phyloP scores from a whole-genome alignment of 352 stramenopile genomes.

The Phytophthora litchii region DNA sequence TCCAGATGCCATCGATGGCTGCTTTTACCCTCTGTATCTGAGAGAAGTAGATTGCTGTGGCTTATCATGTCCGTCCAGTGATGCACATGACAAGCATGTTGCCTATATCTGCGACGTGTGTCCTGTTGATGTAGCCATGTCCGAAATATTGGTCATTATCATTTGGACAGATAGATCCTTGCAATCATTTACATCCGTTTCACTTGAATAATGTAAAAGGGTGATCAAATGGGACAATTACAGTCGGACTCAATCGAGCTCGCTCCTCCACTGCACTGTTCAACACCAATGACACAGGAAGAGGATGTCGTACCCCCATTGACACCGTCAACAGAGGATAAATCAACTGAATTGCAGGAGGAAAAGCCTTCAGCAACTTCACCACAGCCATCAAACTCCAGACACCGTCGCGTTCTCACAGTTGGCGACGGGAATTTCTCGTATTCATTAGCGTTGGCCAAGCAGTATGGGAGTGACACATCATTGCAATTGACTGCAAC shows the following conservation, averaged over 20 bases:
- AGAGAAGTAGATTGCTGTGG: too few relatives aligned
- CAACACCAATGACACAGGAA: conserved; percentile 11
- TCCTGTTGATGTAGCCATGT: conserved; percentile 8
- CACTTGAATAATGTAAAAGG: neutral
- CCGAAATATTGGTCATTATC: neutral
- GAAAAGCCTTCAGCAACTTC: neutral
- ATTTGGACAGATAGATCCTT: neutral
- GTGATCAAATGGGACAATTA: neutral
- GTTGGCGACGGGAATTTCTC: conserved; percentile 95
- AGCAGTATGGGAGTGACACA: conserved; percentile 17
- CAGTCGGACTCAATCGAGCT: neutral
- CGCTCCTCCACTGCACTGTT: conserved; percentile 11
- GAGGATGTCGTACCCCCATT: neutral
- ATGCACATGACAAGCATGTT: neutral
- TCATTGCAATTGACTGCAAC: conserved; percentile 46
- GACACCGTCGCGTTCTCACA: conserved; percentile 60
- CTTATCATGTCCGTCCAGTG: too few relatives aligned
- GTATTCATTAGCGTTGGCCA: conserved; percentile 86
- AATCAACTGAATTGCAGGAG: neutral
- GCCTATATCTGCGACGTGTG: conserved; percentile 3
- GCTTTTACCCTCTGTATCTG: too few relatives aligned
- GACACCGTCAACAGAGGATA: neutral
- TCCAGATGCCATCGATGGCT: too few relatives aligned
- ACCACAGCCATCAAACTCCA: neutral
- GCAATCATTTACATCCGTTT: neutral